phyloP scores from a whole-genome alignment of 495 filamentous ascomycete species.

The Tuber brumale region DNA sequence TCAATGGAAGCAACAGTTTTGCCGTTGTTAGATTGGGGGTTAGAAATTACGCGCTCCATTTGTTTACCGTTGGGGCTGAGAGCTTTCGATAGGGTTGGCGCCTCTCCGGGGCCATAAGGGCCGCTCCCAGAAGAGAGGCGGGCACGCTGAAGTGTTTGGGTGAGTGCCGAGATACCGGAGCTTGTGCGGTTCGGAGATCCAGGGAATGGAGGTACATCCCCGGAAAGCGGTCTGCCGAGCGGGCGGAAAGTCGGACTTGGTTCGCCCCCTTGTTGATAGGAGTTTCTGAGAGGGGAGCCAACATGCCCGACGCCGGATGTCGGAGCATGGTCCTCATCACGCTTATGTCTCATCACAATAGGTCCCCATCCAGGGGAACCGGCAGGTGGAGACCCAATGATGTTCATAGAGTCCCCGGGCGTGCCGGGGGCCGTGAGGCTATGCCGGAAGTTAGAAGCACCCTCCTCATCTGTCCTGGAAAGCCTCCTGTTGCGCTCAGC shows the following conservation, averaged over 20 bases:
- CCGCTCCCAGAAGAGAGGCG: slow-evolving; percentile 42
- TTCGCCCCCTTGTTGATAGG: slow-evolving; percentile 52
- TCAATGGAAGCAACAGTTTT: slow-evolving; percentile 41
- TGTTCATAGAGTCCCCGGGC: slow-evolving; percentile 48
- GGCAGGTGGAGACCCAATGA: slow-evolving; percentile 45
- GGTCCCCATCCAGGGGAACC: slow-evolving; percentile 86
- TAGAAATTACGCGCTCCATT: slow-evolving; percentile 42
- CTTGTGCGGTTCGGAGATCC: slow-evolving; percentile 57
- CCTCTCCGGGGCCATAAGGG: slow-evolving; percentile 21
- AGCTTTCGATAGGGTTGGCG: slow-evolving; percentile 21
- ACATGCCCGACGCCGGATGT: slow-evolving; percentile 73
- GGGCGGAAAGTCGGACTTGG: slow-evolving; percentile 63
- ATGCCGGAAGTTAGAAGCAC: slow-evolving; percentile 52
- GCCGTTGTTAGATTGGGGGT: slow-evolving; percentile 40
- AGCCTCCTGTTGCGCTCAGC: slow-evolving; percentile 79
- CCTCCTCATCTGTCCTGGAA: slow-evolving; percentile 64
- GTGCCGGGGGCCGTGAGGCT: slow-evolving; percentile 58
- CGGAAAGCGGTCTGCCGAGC: slow-evolving; percentile 47
- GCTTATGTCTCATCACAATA: slow-evolving; percentile 67
- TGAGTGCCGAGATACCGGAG: slow-evolving; percentile 46
- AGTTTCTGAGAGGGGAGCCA: slow-evolving; percentile 89
- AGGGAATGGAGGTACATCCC: slow-evolving; percentile 58
- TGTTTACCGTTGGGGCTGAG: slow-evolving; percentile 33
- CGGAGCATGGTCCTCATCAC: slow-evolving; percentile 61
- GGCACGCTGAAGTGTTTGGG: slow-evolving; percentile 46